Base-by-base conservation (phyloP, 2,329 filamentous ascomycete species). In the Coleophoma eucalyptorum region DNA sequence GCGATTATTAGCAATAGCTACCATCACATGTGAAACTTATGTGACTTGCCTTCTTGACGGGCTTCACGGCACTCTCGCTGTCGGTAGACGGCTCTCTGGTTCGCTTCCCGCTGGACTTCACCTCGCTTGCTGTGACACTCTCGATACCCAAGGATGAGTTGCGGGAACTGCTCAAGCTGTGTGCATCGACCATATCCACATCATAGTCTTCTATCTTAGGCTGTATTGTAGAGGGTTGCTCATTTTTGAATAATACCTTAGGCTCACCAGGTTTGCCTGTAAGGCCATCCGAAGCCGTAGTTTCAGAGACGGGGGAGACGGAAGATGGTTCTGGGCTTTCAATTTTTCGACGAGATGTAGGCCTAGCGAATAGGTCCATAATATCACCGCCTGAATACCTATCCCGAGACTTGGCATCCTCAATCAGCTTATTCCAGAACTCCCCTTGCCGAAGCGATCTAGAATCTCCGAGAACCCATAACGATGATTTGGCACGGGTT, bases 401-500 rank as follows among this genome's bases (percentile, higher is more conserved):
- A 55, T 88, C 80, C 63, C 94, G 82, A 18, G 72, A 68, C 61
- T 84, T 84, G 5, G 94, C 88, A 69, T 99, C 89, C 33, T 87
- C 80, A 48, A 99, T 90, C 41, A 99, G 78, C 56, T 86, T 86
- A 55, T 80, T 84, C 94, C 95, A 99, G 69, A 90, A 97, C 64
- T 94, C 83, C 53, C 94, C 94, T 64, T 95, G 88, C 20, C 87
- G 76, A 48, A 99, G 78, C 33, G 92, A 90, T 51, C 87, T 80
- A 0, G 94, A 94, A 69, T 97, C 95, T 58, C 94, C 94, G 21
- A 99, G 79, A 51, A 99, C 93, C 89, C 93, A 99, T 10, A 99
- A 79, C 33, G 93, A 97, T 10, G 90, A 96, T 69, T 96, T 97
- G 5, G 94, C 95, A 76, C 94, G 87, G 19, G 94, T 99, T 53